These are phyloP conservation scores for Aspergillus persii DNA, from an alignment of 2,329 filamentous ascomycete genomes.

Conservation along the genomic window DNA sequence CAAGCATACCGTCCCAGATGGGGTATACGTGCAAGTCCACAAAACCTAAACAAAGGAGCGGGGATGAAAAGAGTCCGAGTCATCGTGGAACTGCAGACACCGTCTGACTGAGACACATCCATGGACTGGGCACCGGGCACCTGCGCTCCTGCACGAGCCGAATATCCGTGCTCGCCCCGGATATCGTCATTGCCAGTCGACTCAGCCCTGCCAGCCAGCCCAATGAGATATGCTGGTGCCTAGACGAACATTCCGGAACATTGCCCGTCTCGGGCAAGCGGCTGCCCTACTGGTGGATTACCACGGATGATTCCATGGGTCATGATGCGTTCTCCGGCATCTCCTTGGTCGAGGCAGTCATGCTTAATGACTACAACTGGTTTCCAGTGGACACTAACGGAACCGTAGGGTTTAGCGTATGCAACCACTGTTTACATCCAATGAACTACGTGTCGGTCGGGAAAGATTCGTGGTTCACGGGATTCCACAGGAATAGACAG, in stretches of 20 bases:
- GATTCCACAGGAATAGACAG: no score
- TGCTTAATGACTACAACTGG: background rate
- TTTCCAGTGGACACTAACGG: background rate
- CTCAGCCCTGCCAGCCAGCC: background rate
- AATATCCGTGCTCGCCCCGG: background rate
- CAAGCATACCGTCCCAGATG: no score
- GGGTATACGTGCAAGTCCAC: no score
- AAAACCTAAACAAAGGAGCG: no score
- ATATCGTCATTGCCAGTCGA: background rate
- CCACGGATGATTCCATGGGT: background rate
- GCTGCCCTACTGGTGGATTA: background rate
- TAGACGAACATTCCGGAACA: conserved; percentile 11
- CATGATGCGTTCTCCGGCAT: background rate
- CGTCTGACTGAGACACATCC: no score
- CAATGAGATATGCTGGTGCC: conserved; percentile 8
- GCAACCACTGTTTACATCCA: background rate
- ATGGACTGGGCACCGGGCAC: background rate
- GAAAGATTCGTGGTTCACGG: background rate
- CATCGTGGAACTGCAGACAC: no score
- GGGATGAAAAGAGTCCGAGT: no score
- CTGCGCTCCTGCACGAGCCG: background rate
- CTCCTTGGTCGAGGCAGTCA: background rate
- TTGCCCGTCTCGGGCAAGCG: conserved; percentile 5
- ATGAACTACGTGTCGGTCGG: background rate
- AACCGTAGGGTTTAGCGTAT: background rate